These are phyloP conservation scores for Penstemon davidsonii DNA, from an alignment of 257 asterid species.

Conservation along the genomic window DNA sequence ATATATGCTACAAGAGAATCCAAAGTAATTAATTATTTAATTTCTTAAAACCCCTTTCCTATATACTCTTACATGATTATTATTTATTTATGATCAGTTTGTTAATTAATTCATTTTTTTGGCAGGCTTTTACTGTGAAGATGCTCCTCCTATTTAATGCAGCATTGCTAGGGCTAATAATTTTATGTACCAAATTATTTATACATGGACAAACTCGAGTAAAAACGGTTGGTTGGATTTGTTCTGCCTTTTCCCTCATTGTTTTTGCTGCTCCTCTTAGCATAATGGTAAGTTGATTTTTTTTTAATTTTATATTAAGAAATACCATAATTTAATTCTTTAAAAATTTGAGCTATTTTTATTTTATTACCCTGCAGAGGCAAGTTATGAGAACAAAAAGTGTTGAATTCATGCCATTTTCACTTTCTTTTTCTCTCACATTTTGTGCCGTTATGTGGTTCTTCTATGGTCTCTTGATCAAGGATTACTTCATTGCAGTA, in stretches of 20 bases:
- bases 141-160: slow-evolving; percentile 51
- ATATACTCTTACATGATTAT: neutral
- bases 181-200: slow-evolving; percentile 33
- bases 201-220: slow-evolving; percentile 31
- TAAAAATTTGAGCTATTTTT: neutral
- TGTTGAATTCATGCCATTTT: slow-evolving; percentile 79
- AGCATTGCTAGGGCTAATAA: slow-evolving; percentile 34
- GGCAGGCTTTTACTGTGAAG: slow-evolving; percentile 49
- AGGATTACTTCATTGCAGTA: slow-evolving; percentile 73
- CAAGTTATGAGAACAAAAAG: slow-evolving; percentile 68
- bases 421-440: slow-evolving; percentile 73
- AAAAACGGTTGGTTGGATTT: slow-evolving; percentile 68
- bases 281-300: slow-evolving; percentile 54
- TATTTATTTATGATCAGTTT: neutral
- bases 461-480: slow-evolving; percentile 63
- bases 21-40: slow-evolving; percentile 35
- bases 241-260: slow-evolving; percentile 65
- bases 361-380: slow-evolving; percentile 19
- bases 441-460: slow-evolving; percentile 77
- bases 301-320: too few species aligned
- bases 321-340: too few species aligned
- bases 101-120: too few species aligned
- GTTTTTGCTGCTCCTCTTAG: slow-evolving; percentile 83
- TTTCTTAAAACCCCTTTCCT: too few species aligned
- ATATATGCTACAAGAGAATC: slow-evolving; percentile 60